Evolutionary conservation across 1,284 basidiomycete genomes (phyloP).

Genomic region (Fomitopsis schrenkii): DNA sequence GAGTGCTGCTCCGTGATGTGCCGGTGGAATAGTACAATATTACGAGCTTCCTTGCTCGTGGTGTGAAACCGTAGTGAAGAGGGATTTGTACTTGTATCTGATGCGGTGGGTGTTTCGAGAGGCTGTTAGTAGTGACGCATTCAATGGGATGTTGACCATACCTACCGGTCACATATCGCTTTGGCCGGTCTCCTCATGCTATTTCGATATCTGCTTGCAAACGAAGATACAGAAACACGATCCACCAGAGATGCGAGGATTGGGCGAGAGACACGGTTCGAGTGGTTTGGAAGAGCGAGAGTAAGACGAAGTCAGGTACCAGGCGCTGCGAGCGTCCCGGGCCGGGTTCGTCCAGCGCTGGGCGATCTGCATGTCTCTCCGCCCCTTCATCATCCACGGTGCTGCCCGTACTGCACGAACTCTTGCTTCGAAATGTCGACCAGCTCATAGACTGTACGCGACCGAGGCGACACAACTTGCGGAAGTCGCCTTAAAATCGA

Average conservation of each 20-base stretch:
- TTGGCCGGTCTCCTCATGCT: too few species aligned
- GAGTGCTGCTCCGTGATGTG: background rate
- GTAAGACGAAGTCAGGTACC: too few species aligned
- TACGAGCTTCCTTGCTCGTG: background rate
- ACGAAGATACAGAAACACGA: too few species aligned
- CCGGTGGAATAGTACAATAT: background rate
- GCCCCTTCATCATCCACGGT: background rate
- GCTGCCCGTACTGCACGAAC: background rate
- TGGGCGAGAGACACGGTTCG: too few species aligned
- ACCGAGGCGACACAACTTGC: background rate
- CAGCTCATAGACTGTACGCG: slow-evolving; percentile 2
- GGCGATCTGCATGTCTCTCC: slow-evolving; percentile 3
- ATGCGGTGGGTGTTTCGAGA: too few species aligned
- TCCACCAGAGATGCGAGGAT: too few species aligned
- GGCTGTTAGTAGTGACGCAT: too few species aligned
- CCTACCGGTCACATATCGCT: too few species aligned
- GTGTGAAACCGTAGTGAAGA: background rate
- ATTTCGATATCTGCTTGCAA: too few species aligned
- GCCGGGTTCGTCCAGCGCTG: background rate
- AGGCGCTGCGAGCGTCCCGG: background rate
- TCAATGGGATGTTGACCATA: too few species aligned
- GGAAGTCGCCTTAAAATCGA: slow-evolving; percentile 19
- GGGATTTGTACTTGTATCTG: background rate
- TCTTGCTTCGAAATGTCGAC: background rate
- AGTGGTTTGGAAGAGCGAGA: too few species aligned